These are phyloP conservation scores for Saitozyma podzolica DNA, from an alignment of 768 basidiomycete species.

Conservation along the genomic window DNA sequence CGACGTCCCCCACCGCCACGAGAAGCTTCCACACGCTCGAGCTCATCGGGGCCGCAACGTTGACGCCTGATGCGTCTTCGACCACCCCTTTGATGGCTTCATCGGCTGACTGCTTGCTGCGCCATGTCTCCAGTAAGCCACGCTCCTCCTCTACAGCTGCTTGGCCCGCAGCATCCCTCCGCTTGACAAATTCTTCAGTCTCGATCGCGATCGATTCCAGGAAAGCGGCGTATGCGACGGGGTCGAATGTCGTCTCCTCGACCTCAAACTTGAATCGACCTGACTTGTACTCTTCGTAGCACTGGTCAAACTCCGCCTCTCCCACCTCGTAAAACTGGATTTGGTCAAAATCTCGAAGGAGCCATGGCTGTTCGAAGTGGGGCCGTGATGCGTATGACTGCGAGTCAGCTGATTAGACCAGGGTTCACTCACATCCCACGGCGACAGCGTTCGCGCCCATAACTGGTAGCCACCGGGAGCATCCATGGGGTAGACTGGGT, in stretches of 20 bases:
- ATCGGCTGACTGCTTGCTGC: too few species aligned
- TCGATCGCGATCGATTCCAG: slow-evolving; percentile 56
- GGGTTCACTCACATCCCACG: slow-evolving; percentile 67
- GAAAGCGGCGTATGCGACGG: slow-evolving; percentile 59
- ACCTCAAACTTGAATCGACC: slow-evolving; percentile 53
- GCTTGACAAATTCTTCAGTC: slow-evolving; percentile 55
- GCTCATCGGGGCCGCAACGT: too few species aligned
- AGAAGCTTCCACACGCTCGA: too few species aligned
- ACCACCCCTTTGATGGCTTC: too few species aligned
- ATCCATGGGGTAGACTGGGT: too few species aligned
- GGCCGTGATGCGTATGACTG: slow-evolving; percentile 38
- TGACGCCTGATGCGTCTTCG: too few species aligned
- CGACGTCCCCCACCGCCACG: too few species aligned
- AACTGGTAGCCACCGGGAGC: slow-evolving; percentile 48
- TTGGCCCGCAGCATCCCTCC: slow-evolving; percentile 45
- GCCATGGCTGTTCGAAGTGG: slow-evolving; percentile 60
- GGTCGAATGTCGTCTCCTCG: slow-evolving; percentile 60
- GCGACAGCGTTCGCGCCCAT: slow-evolving; percentile 63
- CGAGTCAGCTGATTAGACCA: slow-evolving; percentile 37
- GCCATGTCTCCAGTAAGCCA: too few species aligned
- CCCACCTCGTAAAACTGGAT: slow-evolving; percentile 57
- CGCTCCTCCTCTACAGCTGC: slow-evolving; percentile 53
- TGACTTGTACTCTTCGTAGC: slow-evolving; percentile 30
- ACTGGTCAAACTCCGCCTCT: slow-evolving; percentile 56
- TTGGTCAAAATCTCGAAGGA: slow-evolving; percentile 67